Percentiles rank a stretch among this genome's conserved stretches.
Evolutionary conservation across 2,329 filamentous ascomycete genomes (phyloP).

Genomic region (Penicillium sclerotiorum): DNA sequence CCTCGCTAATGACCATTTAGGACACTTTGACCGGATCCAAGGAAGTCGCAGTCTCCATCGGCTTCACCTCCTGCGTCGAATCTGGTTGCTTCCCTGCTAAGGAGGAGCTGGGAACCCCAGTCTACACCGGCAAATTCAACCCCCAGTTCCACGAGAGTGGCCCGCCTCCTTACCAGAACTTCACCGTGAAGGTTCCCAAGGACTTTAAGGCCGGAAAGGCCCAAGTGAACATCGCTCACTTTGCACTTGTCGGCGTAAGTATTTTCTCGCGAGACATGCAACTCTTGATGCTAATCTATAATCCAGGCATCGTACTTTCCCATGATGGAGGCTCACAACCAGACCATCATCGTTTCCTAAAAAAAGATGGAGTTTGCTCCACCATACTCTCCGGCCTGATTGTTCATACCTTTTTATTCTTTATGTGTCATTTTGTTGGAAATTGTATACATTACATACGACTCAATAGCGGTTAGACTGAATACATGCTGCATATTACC

Average conservation of each 20-base stretch:
- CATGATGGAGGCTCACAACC: conserved; percentile 31
- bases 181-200: conserved; percentile 30
- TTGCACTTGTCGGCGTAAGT: conserved; percentile 35
- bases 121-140: conserved; percentile 33
- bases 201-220: conserved; percentile 15
- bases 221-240: conserved; percentile 33
- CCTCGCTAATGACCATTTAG: conserved; percentile 7
- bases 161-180: conserved; percentile 34
- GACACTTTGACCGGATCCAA: conserved; percentile 29
- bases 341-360: conserved; percentile 27
- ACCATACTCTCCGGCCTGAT: too few relatives aligned
- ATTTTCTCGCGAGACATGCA: neutral
- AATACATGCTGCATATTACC: too few relatives aligned
- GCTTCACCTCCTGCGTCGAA: conserved; percentile 28
- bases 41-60: conserved; percentile 35
- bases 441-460: too few relatives aligned
- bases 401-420: too few relatives aligned
- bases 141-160: conserved; percentile 29
- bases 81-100: conserved; percentile 21
- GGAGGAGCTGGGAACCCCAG: conserved; percentile 25
- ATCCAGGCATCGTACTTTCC: conserved; percentile 23
- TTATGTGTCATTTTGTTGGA: too few relatives aligned
- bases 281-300: conserved; percentile 8
- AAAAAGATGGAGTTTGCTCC: neutral
- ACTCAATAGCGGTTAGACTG: too few relatives aligned